A percentile compares a stretch with the other conserved stretches of the same genome.
phyloP scores from a whole-genome alignment of 2,329 filamentous ascomycete genomes.

The Xylaria digitata region DNA sequence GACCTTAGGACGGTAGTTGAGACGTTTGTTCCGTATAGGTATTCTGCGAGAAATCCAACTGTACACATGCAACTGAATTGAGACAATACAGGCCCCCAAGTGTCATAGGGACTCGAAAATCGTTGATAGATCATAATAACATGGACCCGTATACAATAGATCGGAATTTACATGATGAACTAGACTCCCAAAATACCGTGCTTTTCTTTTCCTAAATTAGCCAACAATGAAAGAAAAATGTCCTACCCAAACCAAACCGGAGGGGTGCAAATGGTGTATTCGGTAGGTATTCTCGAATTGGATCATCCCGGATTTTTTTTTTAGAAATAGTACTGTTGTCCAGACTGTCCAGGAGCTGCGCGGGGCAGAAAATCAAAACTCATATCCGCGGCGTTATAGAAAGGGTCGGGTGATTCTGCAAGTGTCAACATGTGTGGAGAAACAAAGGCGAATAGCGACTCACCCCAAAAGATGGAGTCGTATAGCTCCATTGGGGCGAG shows the following conservation, averaged over 20 bases:
- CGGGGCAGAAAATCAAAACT: slow-evolving; percentile 71
- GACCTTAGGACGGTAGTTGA: background rate
- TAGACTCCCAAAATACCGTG: slow-evolving; percentile 6
- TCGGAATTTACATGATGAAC: background rate
- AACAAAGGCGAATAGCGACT: slow-evolving; percentile 48
- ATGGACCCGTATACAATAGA: background rate
- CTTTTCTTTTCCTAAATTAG: slow-evolving; percentile 5
- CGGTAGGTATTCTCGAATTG: background rate
- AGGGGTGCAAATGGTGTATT: slow-evolving; percentile 1
- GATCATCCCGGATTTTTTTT: background rate
- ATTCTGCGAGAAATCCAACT: slow-evolving; percentile 15
- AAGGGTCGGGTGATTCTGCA: slow-evolving; percentile 68
- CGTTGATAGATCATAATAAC: slow-evolving; percentile 1
- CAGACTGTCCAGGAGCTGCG: slow-evolving; percentile 67
- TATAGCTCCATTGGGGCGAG: slow-evolving; percentile 76
- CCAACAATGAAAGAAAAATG: background rate
- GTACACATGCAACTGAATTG: slow-evolving; percentile 1
- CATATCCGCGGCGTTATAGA: slow-evolving; percentile 68
- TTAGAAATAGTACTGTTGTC: slow-evolving; percentile 68
- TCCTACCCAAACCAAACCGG: slow-evolving; percentile 6
- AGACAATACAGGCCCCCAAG: background rate
- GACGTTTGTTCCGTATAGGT: background rate
- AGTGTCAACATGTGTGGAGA: slow-evolving; percentile 28
- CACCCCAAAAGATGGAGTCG: slow-evolving; percentile 76
- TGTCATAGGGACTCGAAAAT: background rate